Base-by-base conservation (phyloP, 306 rosid species). In the Fragaria ananassa region DNA sequence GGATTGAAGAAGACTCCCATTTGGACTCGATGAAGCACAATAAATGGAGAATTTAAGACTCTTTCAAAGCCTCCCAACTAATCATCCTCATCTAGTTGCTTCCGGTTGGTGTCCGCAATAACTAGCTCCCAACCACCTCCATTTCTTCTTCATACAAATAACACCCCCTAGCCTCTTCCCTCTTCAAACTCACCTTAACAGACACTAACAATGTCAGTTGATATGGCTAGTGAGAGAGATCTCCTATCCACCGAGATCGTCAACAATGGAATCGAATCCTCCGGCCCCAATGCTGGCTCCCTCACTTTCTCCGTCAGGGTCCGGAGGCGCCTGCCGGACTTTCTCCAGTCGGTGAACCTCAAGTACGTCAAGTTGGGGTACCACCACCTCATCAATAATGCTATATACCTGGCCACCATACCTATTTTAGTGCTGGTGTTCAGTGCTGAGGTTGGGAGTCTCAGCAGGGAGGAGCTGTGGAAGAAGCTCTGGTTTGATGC, bases 281-380 rank as follows among this genome's bases (percentile, higher is more conserved):
- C 91, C 0, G 99, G 99, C 2, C 99, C 99, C 1, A 96, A 96
- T 68, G 99, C 98, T 0, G 99, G 99, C 5, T 96, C 99, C 9
- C 70, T 76, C 66, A 91, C 96, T 0, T 96, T 96, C 84, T 96
- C 99, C 0, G 98, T 96, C 2, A 80, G 97, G 50, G 99, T 96
- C 17, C 85, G 96, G 68, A 75, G 93, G 71, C 89, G 96, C 3
- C 79, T 96, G 15, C 99, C 98, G 3, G 99, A 92, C 80, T 96
- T 96, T 69, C 90, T 92, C 29, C 96, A 91, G 44, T 92, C 99
- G 6, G 98, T 96, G 41, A 96, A 96, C 75, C 98, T 96, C 8
- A 96, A 96, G 86, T 96, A 96, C 54, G 99, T 96, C 81, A 92
- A 91, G 50, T 65, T 96, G 65, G 99, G 99, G 0, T 96, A 96